Conservation (phyloP, 2,329 filamentous ascomycete species). For the Pseudohalonectria lignicola region DNA sequence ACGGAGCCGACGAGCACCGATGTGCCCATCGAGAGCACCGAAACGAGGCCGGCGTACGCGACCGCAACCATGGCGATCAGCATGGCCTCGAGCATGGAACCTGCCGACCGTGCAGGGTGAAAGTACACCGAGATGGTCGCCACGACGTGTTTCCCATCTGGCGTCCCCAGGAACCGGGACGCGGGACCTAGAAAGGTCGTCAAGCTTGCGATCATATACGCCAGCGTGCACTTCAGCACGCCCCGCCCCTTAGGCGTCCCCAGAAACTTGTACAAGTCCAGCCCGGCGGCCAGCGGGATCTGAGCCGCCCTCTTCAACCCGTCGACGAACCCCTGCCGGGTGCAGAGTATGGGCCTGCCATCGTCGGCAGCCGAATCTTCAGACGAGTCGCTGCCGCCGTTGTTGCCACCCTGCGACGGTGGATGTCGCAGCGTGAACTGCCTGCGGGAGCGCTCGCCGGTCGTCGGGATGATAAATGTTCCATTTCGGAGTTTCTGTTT, state of each 20-base stretch:
- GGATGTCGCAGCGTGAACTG: conserved; percentile 62
- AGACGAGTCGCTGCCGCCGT: conserved; percentile 15
- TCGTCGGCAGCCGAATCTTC: conserved; percentile 21
- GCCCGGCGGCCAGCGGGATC: conserved; percentile 24
- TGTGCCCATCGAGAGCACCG: conserved; percentile 78
- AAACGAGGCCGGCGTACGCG: conserved; percentile 64
- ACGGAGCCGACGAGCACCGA: conserved; percentile 66
- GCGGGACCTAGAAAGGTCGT: conserved; percentile 72
- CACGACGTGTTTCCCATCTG: conserved; percentile 89
- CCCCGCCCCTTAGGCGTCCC: conserved; percentile 64
- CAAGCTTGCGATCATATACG: conserved; percentile 77
- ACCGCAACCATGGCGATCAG: conserved; percentile 70
- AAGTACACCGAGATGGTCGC: conserved; percentile 94
- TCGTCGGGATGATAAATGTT: conserved; percentile 77
- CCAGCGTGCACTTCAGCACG: conserved; percentile 83
- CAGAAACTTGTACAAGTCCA: conserved; percentile 46
- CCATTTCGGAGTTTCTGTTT: conserved; percentile 66
- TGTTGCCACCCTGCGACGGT: conserved; percentile 17
- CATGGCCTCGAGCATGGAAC: conserved; percentile 81
- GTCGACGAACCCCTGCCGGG: conserved; percentile 22
- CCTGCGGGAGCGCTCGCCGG: conserved; percentile 73
- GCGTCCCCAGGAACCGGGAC: conserved; percentile 62
- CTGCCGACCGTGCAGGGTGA: conserved; percentile 74
- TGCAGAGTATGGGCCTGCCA: too few species aligned
- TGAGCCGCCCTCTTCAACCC: conserved; percentile 21